Evolutionary conservation across 2,329 filamentous ascomycete species (phyloP).

Genomic region (Polytolypa hystricis): DNA sequence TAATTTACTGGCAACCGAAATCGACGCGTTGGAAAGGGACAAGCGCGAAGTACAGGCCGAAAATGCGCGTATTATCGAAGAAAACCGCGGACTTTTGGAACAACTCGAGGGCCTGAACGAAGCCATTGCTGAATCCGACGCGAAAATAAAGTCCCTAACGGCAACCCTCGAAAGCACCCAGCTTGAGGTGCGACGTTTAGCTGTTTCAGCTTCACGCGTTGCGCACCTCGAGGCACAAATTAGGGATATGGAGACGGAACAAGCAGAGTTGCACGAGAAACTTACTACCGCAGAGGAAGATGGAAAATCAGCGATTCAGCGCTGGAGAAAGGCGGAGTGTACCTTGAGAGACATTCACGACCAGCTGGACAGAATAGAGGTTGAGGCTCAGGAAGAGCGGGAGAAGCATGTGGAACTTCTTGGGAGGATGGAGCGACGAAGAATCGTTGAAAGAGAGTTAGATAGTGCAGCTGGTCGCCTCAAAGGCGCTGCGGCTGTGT

Average conservation of each 20-base stretch:
- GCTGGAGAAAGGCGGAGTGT: constrained; percentile 77
- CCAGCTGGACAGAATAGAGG: constrained; percentile 80
- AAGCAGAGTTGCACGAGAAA: constrained; percentile 58
- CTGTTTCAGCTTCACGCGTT: constrained; percentile 61
- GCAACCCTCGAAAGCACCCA: constrained; percentile 67
- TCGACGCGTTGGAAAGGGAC: constrained; percentile 62
- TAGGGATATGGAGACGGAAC: constrained; percentile 67
- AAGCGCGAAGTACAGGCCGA: constrained; percentile 64
- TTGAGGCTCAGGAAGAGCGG: constrained; percentile 67
- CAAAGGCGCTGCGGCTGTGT: constrained; percentile 66
- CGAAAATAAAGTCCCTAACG: constrained; percentile 65
- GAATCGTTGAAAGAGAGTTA: constrained; percentile 71
- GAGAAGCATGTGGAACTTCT: constrained; percentile 74
- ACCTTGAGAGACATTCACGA: constrained; percentile 69
- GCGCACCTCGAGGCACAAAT: constrained; percentile 73
- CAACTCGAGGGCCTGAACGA: constrained; percentile 77
- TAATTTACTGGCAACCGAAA: constrained; percentile 56
- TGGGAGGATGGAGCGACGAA: constrained; percentile 70
- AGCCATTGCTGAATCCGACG: constrained; percentile 68
- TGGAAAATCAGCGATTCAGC: constrained; percentile 63
- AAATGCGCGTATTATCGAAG: constrained; percentile 68
- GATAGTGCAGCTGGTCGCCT: constrained; percentile 67
- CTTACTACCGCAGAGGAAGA: constrained; percentile 60
- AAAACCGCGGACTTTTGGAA: constrained; percentile 70
- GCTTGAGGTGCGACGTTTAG: constrained; percentile 62